Conservation (phyloP, 192 early-diverging fungal species). For the Paraglomus brasilianum region DNA sequence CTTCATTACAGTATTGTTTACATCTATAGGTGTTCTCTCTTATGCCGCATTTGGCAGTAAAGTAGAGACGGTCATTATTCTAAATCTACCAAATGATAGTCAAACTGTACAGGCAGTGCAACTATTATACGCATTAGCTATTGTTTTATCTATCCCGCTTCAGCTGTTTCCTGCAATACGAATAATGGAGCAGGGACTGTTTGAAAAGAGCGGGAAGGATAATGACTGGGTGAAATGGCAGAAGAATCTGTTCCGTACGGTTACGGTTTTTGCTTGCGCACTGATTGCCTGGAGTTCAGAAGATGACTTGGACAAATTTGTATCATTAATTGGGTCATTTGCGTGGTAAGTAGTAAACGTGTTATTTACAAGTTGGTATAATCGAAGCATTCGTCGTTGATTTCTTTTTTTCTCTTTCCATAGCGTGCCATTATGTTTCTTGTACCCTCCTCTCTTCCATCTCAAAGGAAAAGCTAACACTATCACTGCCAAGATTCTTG, state of each 20-base stretch:
- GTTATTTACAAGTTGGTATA: background rate
- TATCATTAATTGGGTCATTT: conserved; percentile 70
- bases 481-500: conserved; percentile 33
- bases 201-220: conserved; percentile 78
- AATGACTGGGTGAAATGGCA: conserved; percentile 79
- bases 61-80: conserved; percentile 84
- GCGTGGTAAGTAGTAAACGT: conserved; percentile 43
- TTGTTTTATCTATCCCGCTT: conserved; percentile 90
- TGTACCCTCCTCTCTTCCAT: conserved; percentile 78
- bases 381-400: conserved; percentile 1
- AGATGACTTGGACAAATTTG: conserved; percentile 77
- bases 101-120: conserved; percentile 72
- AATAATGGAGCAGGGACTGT: conserved; percentile 88
- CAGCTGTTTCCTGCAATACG: conserved; percentile 92
- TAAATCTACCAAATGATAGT: conserved; percentile 75
- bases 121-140: conserved; percentile 86
- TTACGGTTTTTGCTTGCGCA: conserved; percentile 67
- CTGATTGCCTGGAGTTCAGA: conserved; percentile 74
- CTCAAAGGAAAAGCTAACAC: conserved; percentile 48
- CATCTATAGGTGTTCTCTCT: conserved; percentile 75
- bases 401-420: conserved; percentile 27
- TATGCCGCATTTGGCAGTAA: conserved; percentile 85
- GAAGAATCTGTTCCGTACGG: conserved; percentile 77
- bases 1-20: conserved; percentile 77
- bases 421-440: conserved; percentile 69